These are phyloP conservation scores for Colletotrichum sp. DNA, from an alignment of 2,329 filamentous ascomycete species.

Conservation along the genomic window DNA sequence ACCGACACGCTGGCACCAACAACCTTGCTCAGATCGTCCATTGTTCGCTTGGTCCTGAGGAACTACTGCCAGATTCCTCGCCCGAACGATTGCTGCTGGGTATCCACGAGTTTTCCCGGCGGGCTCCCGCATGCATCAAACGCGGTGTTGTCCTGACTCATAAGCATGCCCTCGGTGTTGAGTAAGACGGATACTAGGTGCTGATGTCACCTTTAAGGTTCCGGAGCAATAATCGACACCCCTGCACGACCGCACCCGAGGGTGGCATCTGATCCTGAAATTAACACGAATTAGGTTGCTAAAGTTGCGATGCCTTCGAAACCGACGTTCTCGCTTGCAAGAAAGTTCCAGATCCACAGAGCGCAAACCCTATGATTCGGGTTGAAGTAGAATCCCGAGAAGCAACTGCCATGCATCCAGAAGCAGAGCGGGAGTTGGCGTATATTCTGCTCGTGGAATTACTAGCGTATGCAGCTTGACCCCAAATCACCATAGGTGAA, in stretches of 20 bases:
- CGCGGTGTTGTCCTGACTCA: background rate
- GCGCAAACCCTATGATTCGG: background rate
- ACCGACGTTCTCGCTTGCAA: background rate
- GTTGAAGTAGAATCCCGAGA: background rate
- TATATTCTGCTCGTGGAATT: slow-evolving; percentile 98
- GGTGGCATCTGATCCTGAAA: background rate
- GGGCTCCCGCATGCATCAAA: background rate
- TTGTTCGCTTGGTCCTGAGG: background rate
- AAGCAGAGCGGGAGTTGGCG: slow-evolving; percentile 97
- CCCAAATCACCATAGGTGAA: background rate
- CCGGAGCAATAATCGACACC: background rate
- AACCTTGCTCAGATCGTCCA: background rate
- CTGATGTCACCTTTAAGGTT: slow-evolving; percentile 1
- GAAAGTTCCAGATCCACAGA: background rate
- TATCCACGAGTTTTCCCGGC: background rate
- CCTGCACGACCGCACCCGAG: background rate
- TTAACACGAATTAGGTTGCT: background rate
- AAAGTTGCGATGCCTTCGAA: background rate
- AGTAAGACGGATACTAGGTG: background rate
- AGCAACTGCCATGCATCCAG: slow-evolving; percentile 77
- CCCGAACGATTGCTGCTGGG: background rate
- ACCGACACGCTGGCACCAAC: background rate
- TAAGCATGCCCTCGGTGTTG: background rate
- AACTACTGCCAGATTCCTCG: background rate
- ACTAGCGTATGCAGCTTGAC: slow-evolving; percentile 66